A percentile compares a stretch with the other conserved stretches of the same genome.
These are phyloP conservation scores for Fusarium sublunatum DNA, from an alignment of 2,329 filamentous ascomycete genomes.

Conservation along the genomic window DNA sequence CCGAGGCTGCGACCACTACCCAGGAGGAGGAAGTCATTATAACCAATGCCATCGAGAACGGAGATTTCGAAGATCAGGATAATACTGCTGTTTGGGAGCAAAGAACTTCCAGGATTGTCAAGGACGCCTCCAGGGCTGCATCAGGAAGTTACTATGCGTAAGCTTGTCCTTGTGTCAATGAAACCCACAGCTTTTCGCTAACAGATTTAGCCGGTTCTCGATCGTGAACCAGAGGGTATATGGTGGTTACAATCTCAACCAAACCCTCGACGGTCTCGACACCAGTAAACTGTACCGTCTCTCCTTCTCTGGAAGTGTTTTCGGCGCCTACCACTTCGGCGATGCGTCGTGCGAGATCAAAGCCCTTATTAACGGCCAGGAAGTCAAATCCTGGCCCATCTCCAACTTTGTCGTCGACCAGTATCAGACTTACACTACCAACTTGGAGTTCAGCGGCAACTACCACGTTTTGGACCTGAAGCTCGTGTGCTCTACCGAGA, in stretches of 20 bases:
- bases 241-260: constrained; percentile 20
- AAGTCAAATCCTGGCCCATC: background rate
- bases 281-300: constrained; percentile 2
- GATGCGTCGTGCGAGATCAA: background rate
- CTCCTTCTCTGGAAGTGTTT: constrained; percentile 1
- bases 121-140: constrained; percentile 1
- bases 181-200: background rate
- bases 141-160: constrained; percentile 15
- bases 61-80: constrained; percentile 6
- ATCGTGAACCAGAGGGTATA: background rate
- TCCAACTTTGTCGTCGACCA: background rate
- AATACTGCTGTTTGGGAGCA: constrained; percentile 6
- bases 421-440: constrained; percentile 1
- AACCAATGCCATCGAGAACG: background rate
- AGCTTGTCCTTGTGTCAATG: background rate
- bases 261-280: constrained; percentile 19
- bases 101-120: constrained; percentile 4
- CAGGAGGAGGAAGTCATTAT: background rate
- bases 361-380: background rate
- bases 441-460: background rate
- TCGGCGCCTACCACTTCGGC: background rate
- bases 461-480: constrained; percentile 7
- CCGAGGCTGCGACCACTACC: constrained; percentile 1
- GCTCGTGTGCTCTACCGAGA: constrained; percentile 6
- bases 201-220: background rate